Evolutionary conservation across 225 moss, liverwort and hornwort species (phyloP).

Genomic region (Climacium dendroides): DNA sequence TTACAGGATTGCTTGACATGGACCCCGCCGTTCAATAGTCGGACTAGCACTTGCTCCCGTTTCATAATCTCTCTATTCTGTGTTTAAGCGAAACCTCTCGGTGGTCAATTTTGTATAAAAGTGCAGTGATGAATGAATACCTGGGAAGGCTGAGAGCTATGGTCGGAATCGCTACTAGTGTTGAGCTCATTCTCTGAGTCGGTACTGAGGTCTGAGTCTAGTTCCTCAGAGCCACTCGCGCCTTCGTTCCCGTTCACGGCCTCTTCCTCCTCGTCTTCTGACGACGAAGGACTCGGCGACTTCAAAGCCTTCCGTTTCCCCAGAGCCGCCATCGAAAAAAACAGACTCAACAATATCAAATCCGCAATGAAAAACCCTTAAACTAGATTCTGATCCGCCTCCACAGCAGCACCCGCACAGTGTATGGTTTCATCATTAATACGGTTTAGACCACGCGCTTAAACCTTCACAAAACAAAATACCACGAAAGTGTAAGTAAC

Average conservation of each 20-base stretch:
- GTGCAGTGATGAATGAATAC: not conserved
- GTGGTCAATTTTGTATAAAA: not conserved
- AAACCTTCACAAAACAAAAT: not conserved
- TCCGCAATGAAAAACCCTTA: not conserved
- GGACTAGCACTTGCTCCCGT: not conserved
- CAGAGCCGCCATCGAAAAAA: constrained; percentile 13
- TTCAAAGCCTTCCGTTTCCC: constrained; percentile 45
- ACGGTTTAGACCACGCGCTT: not conserved
- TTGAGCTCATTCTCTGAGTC: constrained; percentile 27
- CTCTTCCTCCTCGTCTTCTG: constrained; percentile 17
- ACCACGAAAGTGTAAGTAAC: not conserved
- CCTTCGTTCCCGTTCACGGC: constrained; percentile 6
- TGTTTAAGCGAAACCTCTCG: not conserved
- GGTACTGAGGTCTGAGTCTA: constrained; percentile 31
- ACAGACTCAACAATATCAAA: not conserved
- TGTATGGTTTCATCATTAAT: not conserved
- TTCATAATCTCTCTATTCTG: not conserved
- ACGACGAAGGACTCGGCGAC: constrained; percentile 17
- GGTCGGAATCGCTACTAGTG: constrained; percentile 28
- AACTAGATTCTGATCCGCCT: not conserved
- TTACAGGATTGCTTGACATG: not conserved
- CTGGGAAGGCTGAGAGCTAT: constrained; percentile 44
- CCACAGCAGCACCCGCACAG: not conserved
- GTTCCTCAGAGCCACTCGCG: constrained; percentile 20
- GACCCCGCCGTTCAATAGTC: not conserved